These are phyloP conservation scores for Bipolaris bicolor DNA, from an alignment of 2,329 filamentous ascomycete species.

Conservation along the genomic window DNA sequence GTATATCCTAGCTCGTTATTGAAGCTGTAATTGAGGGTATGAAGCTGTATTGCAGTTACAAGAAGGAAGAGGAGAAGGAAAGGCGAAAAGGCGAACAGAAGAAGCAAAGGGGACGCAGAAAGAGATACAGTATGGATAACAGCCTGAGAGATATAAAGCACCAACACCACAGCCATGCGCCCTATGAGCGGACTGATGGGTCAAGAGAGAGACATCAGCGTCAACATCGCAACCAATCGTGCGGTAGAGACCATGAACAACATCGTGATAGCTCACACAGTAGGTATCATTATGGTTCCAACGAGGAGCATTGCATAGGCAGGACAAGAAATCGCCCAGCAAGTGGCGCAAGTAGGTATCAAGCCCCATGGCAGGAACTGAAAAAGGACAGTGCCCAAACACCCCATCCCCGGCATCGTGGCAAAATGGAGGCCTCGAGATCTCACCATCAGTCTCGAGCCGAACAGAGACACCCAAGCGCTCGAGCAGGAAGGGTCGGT, in stretches of 20 bases:
- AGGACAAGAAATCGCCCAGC: not conserved
- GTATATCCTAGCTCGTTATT: conserved; percentile 21
- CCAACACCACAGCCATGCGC: not conserved
- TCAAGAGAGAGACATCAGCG: not conserved
- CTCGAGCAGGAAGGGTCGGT: not conserved
- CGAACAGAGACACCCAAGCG: not conserved
- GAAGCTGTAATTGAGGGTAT: conserved; percentile 31
- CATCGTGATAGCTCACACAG: not conserved
- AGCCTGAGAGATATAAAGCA: not conserved
- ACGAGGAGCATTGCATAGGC: not conserved
- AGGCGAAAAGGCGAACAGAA: conserved; percentile 6
- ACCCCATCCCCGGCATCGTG: not conserved
- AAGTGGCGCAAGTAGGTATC: not conserved
- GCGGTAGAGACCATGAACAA: not conserved
- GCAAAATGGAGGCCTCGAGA: not conserved
- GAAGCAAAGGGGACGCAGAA: not conserved
- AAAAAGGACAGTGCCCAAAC: not conserved
- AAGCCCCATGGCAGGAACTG: conserved; percentile 2
- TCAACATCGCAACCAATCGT: not conserved
- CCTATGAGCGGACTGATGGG: not conserved
- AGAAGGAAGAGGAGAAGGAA: conserved; percentile 16
- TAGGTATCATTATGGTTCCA: not conserved
- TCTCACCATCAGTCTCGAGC: not conserved
- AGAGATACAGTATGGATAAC: not conserved
- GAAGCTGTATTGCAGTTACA: conserved; percentile 23